phyloP scores from a whole-genome alignment of 495 filamentous ascomycete species.

The Penicillium canescens region DNA sequence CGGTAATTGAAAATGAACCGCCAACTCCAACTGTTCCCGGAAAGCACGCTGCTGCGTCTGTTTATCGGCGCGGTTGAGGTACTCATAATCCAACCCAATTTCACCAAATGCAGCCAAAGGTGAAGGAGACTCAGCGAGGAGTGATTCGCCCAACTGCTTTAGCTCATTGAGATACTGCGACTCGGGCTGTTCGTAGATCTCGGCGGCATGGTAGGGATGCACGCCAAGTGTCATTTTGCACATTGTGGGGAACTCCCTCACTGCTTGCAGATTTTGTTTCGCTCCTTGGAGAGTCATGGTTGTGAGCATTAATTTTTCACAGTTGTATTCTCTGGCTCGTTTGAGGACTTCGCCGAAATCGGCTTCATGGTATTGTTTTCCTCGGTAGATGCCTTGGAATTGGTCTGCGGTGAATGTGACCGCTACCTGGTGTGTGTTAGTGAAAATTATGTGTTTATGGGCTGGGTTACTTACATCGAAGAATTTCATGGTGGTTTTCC shows the following conservation, averaged over 20 bases:
- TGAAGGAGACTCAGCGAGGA: slow-evolving; percentile 13
- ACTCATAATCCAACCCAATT: slow-evolving; percentile 34
- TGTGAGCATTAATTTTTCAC: slow-evolving; percentile 27
- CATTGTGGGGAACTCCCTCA: slow-evolving; percentile 18
- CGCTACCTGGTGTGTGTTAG: slow-evolving; percentile 18
- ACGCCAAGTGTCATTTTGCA: slow-evolving; percentile 35
- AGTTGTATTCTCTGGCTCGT: slow-evolving; percentile 22
- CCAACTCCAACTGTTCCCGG: slow-evolving; percentile 25
- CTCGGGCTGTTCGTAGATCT: slow-evolving; percentile 20
- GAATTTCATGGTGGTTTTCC: slow-evolving; percentile 3
- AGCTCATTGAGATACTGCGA: slow-evolving; percentile 13
- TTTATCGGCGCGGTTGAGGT: slow-evolving; percentile 29
- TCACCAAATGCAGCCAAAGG: slow-evolving; percentile 32
- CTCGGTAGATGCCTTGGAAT: slow-evolving; percentile 34
- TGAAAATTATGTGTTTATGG: neutral
- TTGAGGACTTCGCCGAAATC: slow-evolving; percentile 26
- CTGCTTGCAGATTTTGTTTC: slow-evolving; percentile 17
- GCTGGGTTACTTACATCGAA: slow-evolving; percentile 3
- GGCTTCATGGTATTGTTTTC: slow-evolving; percentile 30
- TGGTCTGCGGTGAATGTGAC: slow-evolving; percentile 35
- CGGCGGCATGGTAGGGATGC: slow-evolving; percentile 29
- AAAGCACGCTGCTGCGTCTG: slow-evolving; percentile 30
- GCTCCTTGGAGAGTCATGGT: slow-evolving; percentile 27
- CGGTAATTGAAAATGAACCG: slow-evolving; percentile 22
- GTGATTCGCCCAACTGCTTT: slow-evolving; percentile 6